Conservation (phyloP, 2,329 filamentous ascomycete genomes). For the Cladosporium halotolerans region DNA sequence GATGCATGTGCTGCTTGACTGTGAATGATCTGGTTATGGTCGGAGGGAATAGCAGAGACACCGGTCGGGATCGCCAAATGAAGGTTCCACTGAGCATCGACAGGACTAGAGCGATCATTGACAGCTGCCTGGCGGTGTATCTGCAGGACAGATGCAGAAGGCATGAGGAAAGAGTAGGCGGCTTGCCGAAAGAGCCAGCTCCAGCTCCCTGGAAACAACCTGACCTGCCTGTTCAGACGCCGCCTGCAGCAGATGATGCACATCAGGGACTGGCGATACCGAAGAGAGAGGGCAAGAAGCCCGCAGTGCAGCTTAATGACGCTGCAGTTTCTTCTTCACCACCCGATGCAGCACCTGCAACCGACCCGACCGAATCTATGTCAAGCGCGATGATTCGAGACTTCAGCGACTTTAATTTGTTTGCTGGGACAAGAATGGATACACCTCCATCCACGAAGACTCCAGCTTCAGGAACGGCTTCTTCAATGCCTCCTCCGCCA, state of each 20-base stretch:
- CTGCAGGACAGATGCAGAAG: conserved; percentile 32
- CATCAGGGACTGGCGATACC: neutral
- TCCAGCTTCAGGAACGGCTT: conserved; percentile 9
- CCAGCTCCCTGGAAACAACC: neutral
- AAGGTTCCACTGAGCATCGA: conserved; percentile 51
- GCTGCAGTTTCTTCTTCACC: conserved; percentile 23
- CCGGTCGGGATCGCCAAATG: conserved; percentile 13
- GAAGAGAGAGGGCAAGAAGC: neutral
- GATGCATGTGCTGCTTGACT: conserved; percentile 77
- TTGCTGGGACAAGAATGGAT: conserved; percentile 18
- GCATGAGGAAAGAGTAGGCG: conserved; percentile 10
- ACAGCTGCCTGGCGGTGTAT: conserved; percentile 48
- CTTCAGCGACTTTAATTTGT: conserved; percentile 22
- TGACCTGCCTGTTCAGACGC: neutral
- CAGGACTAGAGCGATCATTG: conserved; percentile 53
- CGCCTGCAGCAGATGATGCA: neutral
- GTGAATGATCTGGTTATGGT: conserved; percentile 64
- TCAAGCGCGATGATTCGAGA: conserved; percentile 22
- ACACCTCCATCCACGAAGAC: conserved; percentile 17
- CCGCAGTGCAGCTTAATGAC: conserved; percentile 16
- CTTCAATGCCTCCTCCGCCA: conserved; percentile 5
- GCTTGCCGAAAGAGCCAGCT: neutral
- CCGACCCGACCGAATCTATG: neutral
- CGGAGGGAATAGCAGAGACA: conserved; percentile 18
- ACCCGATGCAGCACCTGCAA: conserved; percentile 13